These are phyloP conservation scores for Dalechampia spathulata DNA, from an alignment of 441 rosid genomes.

Conservation along the genomic window DNA sequence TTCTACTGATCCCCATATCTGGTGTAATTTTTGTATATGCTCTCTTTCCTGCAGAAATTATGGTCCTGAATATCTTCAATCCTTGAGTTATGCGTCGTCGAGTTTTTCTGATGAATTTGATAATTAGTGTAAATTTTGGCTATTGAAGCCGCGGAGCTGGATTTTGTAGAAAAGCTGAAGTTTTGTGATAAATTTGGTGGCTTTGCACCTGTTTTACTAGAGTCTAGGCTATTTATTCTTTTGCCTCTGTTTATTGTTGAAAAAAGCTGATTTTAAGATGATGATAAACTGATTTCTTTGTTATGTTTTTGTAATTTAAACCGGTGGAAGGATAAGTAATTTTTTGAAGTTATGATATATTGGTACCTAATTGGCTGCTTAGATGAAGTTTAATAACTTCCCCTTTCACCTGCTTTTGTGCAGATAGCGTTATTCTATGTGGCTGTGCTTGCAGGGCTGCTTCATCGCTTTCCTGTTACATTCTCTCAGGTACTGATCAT, in stretches of 20 bases:
- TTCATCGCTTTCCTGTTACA: conserved; percentile 69
- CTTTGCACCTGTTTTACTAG: background rate
- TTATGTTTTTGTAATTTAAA: background rate
- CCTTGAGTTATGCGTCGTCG: too few relatives aligned
- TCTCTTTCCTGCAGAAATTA: too few relatives aligned
- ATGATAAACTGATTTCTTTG: background rate
- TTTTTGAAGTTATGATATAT: background rate
- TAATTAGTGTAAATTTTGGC: too few relatives aligned
- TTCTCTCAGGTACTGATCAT: conserved; percentile 61
- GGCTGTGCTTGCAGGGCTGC: conserved; percentile 79
- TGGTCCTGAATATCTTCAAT: too few relatives aligned
- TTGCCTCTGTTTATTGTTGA: background rate
- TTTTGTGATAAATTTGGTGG: background rate
- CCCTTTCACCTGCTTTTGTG: conserved; percentile 21
- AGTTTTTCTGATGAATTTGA: too few relatives aligned
- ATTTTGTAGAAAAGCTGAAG: conserved; percentile 3
- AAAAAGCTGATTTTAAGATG: background rate
- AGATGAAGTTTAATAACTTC: conserved; percentile 3
- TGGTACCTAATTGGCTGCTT: background rate
- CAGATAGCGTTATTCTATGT: conserved; percentile 83
- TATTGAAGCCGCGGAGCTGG: background rate
- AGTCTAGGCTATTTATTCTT: background rate
- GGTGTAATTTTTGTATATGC: background rate
- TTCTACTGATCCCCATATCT: too few relatives aligned
- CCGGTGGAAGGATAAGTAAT: background rate